Percentiles rank a stretch among this genome's conserved stretches.
Conservation (phyloP, 1,139 yeast species). For the Scheffersomyces lignicola region DNA sequence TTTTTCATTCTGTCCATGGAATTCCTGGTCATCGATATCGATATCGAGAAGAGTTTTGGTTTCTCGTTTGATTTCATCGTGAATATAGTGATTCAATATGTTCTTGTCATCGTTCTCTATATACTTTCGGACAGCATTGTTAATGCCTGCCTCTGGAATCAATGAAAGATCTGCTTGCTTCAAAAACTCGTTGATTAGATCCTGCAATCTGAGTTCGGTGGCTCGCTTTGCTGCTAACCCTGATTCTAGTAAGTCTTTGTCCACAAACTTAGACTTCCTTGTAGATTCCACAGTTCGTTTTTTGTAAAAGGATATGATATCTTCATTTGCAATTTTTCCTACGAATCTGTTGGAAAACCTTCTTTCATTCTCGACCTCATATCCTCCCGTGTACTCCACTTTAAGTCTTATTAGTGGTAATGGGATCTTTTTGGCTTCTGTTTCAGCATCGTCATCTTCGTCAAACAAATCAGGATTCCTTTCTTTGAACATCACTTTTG, state of each 20-base stretch:
- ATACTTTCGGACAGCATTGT: constrained; percentile 67
- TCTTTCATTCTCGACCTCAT: constrained; percentile 87
- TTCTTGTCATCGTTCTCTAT: constrained; percentile 82
- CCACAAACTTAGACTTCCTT: constrained; percentile 23
- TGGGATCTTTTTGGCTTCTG: constrained; percentile 35
- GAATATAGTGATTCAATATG: constrained; percentile 68
- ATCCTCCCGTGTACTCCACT: constrained; percentile 89
- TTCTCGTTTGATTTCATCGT: constrained; percentile 63
- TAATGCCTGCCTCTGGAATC: constrained; percentile 76
- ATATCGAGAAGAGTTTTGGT: constrained; percentile 54
- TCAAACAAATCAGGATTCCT: constrained; percentile 30
- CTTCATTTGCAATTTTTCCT: constrained; percentile 89
- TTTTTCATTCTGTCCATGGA: constrained; percentile 29
- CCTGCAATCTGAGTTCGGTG: constrained; percentile 19
- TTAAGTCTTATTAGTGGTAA: constrained; percentile 78
- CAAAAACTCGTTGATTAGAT: constrained; percentile 55
- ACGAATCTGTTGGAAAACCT: constrained; percentile 88
- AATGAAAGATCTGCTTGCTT: constrained; percentile 63
- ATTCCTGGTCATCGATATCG: constrained; percentile 34
- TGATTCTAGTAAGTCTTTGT: constrained; percentile 21
- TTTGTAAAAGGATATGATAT: constrained; percentile 73
- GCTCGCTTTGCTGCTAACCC: constrained; percentile 16
- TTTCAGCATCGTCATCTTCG: constrained; percentile 14
- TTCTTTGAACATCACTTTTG: constrained; percentile 51
- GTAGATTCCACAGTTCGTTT: constrained; percentile 21